Base-by-base conservation (phyloP, 139 green algal species). In the Coccomyxa sp. region DNA sequence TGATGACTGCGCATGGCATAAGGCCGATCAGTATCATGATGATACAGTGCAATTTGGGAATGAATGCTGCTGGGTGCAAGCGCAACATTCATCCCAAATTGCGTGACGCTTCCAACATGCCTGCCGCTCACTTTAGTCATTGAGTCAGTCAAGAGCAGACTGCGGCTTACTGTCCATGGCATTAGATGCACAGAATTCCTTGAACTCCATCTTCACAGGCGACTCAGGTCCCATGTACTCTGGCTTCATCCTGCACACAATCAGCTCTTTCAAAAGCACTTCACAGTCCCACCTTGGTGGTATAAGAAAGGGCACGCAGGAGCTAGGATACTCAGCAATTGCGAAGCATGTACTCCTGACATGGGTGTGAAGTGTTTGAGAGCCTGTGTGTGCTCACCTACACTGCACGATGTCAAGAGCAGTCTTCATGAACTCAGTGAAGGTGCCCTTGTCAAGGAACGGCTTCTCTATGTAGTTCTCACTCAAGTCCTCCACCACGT, bases 391-490 rank as follows among this genome's bases (percentile, higher is more conserved):
- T 1, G 64, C 27, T 37, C 7, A 29, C 64, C 70, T 31, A 34
- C 70, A 74, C 1, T 74, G 70, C 70, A 74, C 70, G 44, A 74
- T 41, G 12, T 74, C 70, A 6, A 74, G 41, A 34, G 70, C 70
- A 6, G 41, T 74, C 35, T 74, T 74, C 33, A 44, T 34, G 34
- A 74, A 74, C 1, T 27, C 70, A 10, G 33, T 44, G 34, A 74
- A 74, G 70, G 70, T 74, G 33, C 36, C 36, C 29, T 40, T 2
- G 70, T 40, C 70, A 74, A 31, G 33, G 34, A 74, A 74, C 14
- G 70, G 70, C 70, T 54, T 74, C 35, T 74, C 70, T 8, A 44
- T 44, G 70, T 74, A 74, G 70, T 74, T 74, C 70, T 74, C 70
- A 8, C 35, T 54, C 33, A 74, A 50, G 70, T 74, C 70, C 70